Evolutionary conservation across 2,329 filamentous ascomycete species (phyloP).

Genomic region (Botrytis sinoallii): DNA sequence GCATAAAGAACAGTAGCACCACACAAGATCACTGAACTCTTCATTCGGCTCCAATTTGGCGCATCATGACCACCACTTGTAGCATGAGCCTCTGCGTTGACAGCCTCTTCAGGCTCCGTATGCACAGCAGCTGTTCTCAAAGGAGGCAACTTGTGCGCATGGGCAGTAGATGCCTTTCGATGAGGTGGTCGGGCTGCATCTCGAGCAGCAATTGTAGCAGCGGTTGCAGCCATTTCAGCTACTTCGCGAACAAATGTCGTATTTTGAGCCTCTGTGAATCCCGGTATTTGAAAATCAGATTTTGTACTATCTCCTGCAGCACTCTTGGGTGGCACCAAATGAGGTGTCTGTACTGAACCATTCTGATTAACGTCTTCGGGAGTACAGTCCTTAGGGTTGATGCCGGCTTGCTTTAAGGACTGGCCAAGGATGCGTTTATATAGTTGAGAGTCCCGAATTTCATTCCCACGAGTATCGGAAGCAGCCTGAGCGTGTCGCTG

Average conservation of each 20-base stretch:
- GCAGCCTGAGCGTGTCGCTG: slow-evolving; percentile 29
- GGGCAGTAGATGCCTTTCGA: slow-evolving; percentile 48
- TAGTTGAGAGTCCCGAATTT: slow-evolving; percentile 82
- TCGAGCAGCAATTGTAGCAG: slow-evolving; percentile 79
- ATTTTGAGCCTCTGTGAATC: slow-evolving; percentile 79
- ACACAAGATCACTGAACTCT: slow-evolving; percentile 86
- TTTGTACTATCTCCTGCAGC: slow-evolving; percentile 45
- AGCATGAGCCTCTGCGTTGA: slow-evolving; percentile 41
- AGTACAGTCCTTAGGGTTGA: slow-evolving; percentile 52
- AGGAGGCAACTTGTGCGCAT: slow-evolving; percentile 32
- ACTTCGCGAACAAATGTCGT: slow-evolving; percentile 79
- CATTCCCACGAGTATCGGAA: slow-evolving; percentile 40
- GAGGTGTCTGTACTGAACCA: slow-evolving; percentile 53
- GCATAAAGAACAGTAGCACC: slow-evolving; percentile 89
- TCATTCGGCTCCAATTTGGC: slow-evolving; percentile 94
- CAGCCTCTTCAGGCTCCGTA: slow-evolving; percentile 29
- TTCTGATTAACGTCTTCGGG: slow-evolving; percentile 39
- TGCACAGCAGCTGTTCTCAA: slow-evolving; percentile 39
- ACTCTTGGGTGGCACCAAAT: slow-evolving; percentile 72
- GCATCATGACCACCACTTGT: slow-evolving; percentile 80
- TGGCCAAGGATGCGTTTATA: slow-evolving; percentile 94
- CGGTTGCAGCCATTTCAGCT: slow-evolving; percentile 89
- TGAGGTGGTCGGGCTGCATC: slow-evolving; percentile 60
- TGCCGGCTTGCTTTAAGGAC: slow-evolving; percentile 78
- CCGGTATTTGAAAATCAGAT: slow-evolving; percentile 55